Evolutionary conservation across 371 early-diverging fungal genomes (phyloP).

Genomic region (Zychaea mexicana): DNA sequence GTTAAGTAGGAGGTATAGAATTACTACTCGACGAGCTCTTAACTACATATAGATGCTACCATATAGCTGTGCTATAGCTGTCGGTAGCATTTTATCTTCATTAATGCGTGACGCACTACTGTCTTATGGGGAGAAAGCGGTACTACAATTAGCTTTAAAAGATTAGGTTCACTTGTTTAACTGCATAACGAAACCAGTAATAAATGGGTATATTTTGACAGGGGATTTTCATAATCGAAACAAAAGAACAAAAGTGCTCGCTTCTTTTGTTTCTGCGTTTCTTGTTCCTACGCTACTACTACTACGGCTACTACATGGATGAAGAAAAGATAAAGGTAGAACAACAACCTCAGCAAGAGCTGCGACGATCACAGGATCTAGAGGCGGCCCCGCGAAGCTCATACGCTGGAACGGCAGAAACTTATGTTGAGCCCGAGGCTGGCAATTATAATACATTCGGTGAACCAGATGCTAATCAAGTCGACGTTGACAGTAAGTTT

Average conservation of each 20-base stretch:
- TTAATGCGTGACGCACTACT: too few relatives aligned
- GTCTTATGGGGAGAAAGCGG: too few relatives aligned
- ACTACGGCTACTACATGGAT: neutral
- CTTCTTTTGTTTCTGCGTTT: neutral
- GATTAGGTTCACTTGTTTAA: too few relatives aligned
- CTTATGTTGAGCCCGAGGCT: neutral
- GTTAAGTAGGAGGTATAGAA: too few relatives aligned
- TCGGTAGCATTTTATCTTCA: too few relatives aligned
- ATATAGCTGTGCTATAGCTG: too few relatives aligned
- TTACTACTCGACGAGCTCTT: too few relatives aligned
- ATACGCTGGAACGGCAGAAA: neutral
- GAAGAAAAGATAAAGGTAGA: neutral
- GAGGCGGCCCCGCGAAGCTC: neutral
- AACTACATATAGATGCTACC: too few relatives aligned
- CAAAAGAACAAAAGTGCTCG: neutral
- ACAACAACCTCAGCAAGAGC: neutral
- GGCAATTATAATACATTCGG: conserved; percentile 11
- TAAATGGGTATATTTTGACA: too few relatives aligned
- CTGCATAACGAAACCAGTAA: too few relatives aligned
- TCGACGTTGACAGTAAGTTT: conserved; percentile 23
- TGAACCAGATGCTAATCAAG: conserved; percentile 25
- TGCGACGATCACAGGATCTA: neutral
- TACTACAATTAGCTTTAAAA: too few relatives aligned
- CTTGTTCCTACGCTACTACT: neutral
- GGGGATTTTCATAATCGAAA: neutral